Conservation (phyloP, 306 rosid genomes). For the Ammopiptanthus mongolicus region DNA sequence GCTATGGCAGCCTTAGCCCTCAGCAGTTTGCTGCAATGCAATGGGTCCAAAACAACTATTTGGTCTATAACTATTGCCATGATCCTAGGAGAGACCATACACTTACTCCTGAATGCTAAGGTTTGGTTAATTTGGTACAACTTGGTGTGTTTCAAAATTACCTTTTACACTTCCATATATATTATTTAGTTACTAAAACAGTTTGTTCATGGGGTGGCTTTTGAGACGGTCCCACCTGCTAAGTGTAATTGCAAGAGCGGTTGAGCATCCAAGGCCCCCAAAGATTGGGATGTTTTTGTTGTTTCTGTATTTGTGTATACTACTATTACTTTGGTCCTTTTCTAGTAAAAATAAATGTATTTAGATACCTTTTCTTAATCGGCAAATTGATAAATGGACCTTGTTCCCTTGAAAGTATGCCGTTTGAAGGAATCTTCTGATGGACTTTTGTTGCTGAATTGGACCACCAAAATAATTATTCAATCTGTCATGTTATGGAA, state of each 20-base stretch:
- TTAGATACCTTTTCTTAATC: slow-evolving; percentile 20
- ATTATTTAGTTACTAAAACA: background rate
- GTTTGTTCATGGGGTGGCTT: slow-evolving; percentile 25
- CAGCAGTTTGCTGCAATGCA: slow-evolving; percentile 56
- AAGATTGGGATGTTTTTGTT: slow-evolving; percentile 13
- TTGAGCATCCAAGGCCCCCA: slow-evolving; percentile 50
- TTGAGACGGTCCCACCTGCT: slow-evolving; percentile 49
- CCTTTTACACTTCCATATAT: background rate
- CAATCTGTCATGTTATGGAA: background rate
- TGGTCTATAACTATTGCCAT: slow-evolving; percentile 73
- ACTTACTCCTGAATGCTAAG: slow-evolving; percentile 68
- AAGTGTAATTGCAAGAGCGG: slow-evolving; percentile 31
- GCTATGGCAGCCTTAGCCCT: slow-evolving; percentile 36
- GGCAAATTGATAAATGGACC: slow-evolving; percentile 16
- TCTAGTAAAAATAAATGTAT: slow-evolving; percentile 19
- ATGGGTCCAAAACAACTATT: slow-evolving; percentile 64
- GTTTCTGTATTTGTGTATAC: slow-evolving; percentile 16
- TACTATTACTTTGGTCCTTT: slow-evolving; percentile 1
- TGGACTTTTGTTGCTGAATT: slow-evolving; percentile 18
- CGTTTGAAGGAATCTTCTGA: slow-evolving; percentile 16
- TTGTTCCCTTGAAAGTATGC: slow-evolving; percentile 16
- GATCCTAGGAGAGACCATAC: slow-evolving; percentile 77
- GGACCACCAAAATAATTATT: slow-evolving; percentile 19
- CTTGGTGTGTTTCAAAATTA: slow-evolving; percentile 9
- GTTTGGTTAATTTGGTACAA: background rate